Evolutionary conservation across 2,329 filamentous ascomycete genomes (phyloP).

Genomic region (Cercospora berteroae): DNA sequence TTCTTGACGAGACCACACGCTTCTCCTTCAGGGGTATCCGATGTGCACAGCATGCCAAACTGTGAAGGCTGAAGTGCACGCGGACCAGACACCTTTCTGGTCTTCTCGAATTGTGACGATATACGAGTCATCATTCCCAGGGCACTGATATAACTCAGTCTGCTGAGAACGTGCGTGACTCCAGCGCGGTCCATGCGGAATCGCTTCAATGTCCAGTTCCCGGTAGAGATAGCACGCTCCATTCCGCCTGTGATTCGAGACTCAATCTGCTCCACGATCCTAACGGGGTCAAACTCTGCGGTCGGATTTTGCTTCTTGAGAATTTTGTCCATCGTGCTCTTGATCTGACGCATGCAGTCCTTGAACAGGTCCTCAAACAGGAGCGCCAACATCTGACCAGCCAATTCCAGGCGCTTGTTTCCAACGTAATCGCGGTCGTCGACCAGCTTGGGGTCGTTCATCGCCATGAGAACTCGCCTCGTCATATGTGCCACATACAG

Average conservation of each 20-base stretch:
- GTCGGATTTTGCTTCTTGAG: conserved; percentile 90
- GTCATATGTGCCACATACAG: conserved; percentile 97
- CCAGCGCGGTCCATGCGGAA: conserved; percentile 98
- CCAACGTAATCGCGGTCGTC: conserved; percentile 97
- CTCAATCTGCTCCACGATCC: conserved; percentile 79
- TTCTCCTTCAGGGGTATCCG: conserved; percentile 97
- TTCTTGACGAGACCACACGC: conserved; percentile 98
- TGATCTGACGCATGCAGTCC: conserved; percentile 83
- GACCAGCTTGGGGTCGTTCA: conserved; percentile 82
- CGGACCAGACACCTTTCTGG: conserved; percentile 90
- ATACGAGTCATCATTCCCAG: conserved; percentile 99
- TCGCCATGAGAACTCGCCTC: conserved; percentile 90
- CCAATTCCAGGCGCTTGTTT: conserved; percentile 93
- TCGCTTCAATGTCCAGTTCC: conserved; percentile 96
- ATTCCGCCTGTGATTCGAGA: conserved; percentile 88
- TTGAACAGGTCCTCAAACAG: conserved; percentile 99
- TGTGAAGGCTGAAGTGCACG: conserved; percentile 95
- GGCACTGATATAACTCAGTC: conserved; percentile 92
- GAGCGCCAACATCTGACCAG: conserved; percentile 87
- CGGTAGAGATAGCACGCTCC: conserved; percentile 93
- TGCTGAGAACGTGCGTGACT: conserved; percentile 92
- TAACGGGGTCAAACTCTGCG: conserved; percentile 80
- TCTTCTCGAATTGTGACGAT: conserved; percentile 98
- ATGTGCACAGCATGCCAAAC: conserved; percentile 96
- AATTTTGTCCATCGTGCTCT: conserved; percentile 91